A percentile compares a stretch with the other conserved stretches of the same genome.
phyloP scores from a whole-genome alignment of 23 red algal species.

The Chondrus crispus region DNA sequence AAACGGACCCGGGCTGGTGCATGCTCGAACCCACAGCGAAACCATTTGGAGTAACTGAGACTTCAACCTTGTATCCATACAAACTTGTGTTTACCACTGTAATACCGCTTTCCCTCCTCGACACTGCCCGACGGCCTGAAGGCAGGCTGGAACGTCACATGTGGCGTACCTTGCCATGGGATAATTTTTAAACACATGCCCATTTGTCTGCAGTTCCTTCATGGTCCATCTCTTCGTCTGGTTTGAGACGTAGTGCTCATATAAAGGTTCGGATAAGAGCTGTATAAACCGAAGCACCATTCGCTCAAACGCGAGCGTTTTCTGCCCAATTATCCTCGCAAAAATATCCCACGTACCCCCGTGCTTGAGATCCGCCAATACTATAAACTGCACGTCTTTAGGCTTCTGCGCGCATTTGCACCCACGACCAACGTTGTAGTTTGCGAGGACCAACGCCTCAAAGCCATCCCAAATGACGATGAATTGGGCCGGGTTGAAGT shows the following conservation, averaged over 20 bases:
- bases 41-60: background rate
- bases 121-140: background rate
- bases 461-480: background rate
- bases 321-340: background rate
- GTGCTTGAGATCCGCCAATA: background rate
- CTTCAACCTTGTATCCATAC: conserved; percentile 21
- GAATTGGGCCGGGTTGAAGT: background rate
- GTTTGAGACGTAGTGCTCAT: background rate
- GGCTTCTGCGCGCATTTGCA: background rate
- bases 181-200: background rate
- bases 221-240: background rate
- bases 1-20: background rate
- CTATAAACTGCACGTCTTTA: background rate
- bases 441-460: background rate
- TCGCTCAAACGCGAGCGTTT: background rate
- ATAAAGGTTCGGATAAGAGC: background rate
- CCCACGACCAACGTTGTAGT: background rate
- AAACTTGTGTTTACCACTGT: conserved; percentile 32
- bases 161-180: background rate
- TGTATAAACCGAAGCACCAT: background rate
- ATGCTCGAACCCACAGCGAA: background rate
- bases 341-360: background rate
- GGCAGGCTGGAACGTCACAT: conserved; percentile 19
- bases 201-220: too few relatives aligned
- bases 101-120: conserved; percentile 21